Conservation (phyloP, 176 grass and related monocot species). For the Puya raimondii region DNA sequence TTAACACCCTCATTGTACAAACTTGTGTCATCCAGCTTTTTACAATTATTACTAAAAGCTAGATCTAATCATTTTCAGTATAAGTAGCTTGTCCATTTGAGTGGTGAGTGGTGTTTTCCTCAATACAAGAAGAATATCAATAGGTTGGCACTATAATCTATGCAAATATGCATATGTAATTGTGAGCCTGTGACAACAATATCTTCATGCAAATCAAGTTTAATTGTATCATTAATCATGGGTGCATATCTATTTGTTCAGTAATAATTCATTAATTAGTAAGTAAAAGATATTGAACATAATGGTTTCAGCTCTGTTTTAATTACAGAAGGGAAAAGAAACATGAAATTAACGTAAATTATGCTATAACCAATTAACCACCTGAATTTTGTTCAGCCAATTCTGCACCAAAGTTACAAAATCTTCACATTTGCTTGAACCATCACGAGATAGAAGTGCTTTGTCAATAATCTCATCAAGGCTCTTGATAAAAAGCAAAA, state of each 20-base stretch:
- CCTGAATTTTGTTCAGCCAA: constrained; percentile 78
- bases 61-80: too few relatives aligned
- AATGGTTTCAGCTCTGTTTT: background rate
- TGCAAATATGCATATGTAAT: too few relatives aligned
- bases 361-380: background rate
- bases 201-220: too few relatives aligned
- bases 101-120: too few relatives aligned
- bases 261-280: background rate
- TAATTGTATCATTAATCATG: too few relatives aligned
- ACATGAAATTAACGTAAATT: background rate
- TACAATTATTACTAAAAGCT: too few relatives aligned
- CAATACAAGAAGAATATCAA: too few relatives aligned
- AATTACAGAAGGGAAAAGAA: background rate
- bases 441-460: constrained; percentile 50
- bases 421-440: constrained; percentile 57
- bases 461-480: constrained; percentile 69
- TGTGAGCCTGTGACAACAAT: too few relatives aligned
- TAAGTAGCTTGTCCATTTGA: too few relatives aligned
- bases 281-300: background rate
- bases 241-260: background rate
- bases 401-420: constrained; percentile 60
- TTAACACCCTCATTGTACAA: background rate
- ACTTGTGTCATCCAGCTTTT: too few relatives aligned
- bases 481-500: constrained; percentile 7
- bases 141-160: too few relatives aligned